phyloP scores from a whole-genome alignment of 495 filamentous ascomycete genomes.

The Rhypophila decipiens region DNA sequence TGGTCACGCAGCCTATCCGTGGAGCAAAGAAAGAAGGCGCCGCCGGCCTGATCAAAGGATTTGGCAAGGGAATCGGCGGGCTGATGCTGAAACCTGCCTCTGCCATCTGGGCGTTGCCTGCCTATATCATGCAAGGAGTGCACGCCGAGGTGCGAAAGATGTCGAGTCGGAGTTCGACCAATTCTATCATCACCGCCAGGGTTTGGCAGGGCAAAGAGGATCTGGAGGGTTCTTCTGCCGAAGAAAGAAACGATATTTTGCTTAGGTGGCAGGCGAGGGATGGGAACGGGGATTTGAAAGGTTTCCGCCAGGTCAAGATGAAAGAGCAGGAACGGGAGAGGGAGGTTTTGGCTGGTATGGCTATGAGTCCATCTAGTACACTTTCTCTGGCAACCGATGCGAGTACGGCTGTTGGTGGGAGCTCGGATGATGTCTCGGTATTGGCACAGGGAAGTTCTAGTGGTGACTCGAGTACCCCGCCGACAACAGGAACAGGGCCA shows the following conservation, averaged over 20 bases:
- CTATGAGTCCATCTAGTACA: not conserved
- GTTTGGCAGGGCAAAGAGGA: slow-evolving; percentile 68
- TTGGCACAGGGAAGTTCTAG: not conserved
- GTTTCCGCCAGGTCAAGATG: slow-evolving; percentile 31
- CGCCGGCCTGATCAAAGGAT: slow-evolving; percentile 64
- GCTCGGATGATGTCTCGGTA: not conserved
- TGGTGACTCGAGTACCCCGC: not conserved
- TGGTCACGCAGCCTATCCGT: slow-evolving; percentile 62
- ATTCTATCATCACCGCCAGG: slow-evolving; percentile 66
- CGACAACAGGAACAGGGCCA: slow-evolving; percentile 1
- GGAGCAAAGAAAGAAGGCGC: slow-evolving; percentile 64
- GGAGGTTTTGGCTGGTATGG: too few species aligned
- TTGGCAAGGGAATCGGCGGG: slow-evolving; percentile 70
- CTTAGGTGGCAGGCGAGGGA: slow-evolving; percentile 49
- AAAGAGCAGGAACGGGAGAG: slow-evolving; percentile 21
- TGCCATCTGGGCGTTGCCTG: slow-evolving; percentile 60
- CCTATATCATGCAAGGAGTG: slow-evolving; percentile 69
- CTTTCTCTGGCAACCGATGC: too few species aligned
- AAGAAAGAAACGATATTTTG: slow-evolving; percentile 54
- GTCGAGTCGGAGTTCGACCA: slow-evolving; percentile 56
- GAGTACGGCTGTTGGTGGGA: not conserved
- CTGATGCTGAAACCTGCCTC: slow-evolving; percentile 63
- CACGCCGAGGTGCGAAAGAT: slow-evolving; percentile 64
- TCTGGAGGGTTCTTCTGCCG: slow-evolving; percentile 33
- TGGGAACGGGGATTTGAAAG: slow-evolving; percentile 47